Conservation (phyloP, 2,329 filamentous ascomycete genomes). For the Trichocomaceae sp. region DNA sequence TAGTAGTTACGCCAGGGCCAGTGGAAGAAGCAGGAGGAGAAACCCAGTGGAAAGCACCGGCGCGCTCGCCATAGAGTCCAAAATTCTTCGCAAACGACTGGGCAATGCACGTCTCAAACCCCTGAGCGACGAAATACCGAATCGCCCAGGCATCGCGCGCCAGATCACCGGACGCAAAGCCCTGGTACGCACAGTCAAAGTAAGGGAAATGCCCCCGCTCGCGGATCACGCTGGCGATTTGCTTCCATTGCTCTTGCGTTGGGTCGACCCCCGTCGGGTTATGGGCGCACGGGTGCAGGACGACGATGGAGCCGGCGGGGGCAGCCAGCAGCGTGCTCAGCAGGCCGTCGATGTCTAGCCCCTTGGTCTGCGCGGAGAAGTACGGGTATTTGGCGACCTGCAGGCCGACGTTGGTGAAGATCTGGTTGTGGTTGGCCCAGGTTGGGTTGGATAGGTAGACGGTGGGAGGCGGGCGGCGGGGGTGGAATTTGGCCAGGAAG, state of each 20-base stretch:
- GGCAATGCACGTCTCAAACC: constrained; percentile 62
- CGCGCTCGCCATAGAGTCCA: constrained; percentile 92
- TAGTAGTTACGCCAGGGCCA: constrained; percentile 31
- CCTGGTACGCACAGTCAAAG: constrained; percentile 97
- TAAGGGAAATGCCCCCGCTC: constrained; percentile 87
- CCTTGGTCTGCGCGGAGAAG: constrained; percentile 81
- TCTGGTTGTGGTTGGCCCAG: constrained; percentile 98
- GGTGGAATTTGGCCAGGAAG: constrained; percentile 91
- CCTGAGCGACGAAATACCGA: constrained; percentile 86
- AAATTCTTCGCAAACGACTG: constrained; percentile 60
- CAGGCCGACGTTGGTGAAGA: constrained; percentile 85
- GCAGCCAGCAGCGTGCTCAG: constrained; percentile 62
- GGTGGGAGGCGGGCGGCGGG: constrained; percentile 51
- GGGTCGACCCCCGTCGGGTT: constrained; percentile 98
- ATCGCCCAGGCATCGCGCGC: constrained; percentile 83
- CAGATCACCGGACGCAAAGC: constrained; percentile 89
- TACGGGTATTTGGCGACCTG: constrained; percentile 82
- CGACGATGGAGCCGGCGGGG: constrained; percentile 72
- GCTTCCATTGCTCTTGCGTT: constrained; percentile 87
- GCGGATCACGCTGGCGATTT: constrained; percentile 72
- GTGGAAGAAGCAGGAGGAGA: constrained; percentile 33
- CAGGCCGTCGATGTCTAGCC: constrained; percentile 89
- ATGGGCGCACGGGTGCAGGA: constrained; percentile 93
- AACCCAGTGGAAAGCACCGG: constrained; percentile 92
- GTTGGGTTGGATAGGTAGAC: constrained; percentile 93